Evolutionary conservation across 148 eudicot genomes (phyloP).

Genomic region (Drosera capensis): DNA sequence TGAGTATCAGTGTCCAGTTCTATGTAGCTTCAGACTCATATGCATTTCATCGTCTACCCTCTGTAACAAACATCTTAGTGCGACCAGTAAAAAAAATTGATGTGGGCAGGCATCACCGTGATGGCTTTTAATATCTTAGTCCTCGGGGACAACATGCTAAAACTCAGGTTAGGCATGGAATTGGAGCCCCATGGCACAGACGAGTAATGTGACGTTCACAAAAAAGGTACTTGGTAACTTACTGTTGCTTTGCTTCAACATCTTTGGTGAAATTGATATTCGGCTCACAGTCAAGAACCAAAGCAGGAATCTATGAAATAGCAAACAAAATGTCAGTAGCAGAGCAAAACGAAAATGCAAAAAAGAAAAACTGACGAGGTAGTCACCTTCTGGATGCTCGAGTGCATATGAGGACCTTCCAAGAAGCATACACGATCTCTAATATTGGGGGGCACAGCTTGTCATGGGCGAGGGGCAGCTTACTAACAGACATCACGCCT

Average conservation of each 20-base stretch:
- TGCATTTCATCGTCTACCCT: too few relatives aligned
- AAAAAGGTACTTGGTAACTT: constrained; percentile 22
- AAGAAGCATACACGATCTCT: constrained; percentile 68
- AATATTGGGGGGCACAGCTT: constrained; percentile 46
- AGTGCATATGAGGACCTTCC: constrained; percentile 87
- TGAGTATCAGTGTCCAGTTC: too few relatives aligned
- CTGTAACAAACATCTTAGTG: too few relatives aligned
- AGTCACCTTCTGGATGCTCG: constrained; percentile 63
- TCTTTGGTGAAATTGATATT: constrained; percentile 78
- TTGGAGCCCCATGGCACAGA: not conserved
- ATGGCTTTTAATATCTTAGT: too few relatives aligned
- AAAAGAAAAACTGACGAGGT: not conserved
- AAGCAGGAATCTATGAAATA: constrained; percentile 61
- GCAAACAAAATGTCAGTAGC: constrained; percentile 2
- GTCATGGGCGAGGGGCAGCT: constrained; percentile 36
- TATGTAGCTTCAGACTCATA: too few relatives aligned
- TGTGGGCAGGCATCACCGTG: too few relatives aligned
- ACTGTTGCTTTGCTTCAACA: constrained; percentile 80
- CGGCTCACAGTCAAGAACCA: constrained; percentile 88
- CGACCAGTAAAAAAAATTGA: too few relatives aligned
- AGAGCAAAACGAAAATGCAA: not conserved
- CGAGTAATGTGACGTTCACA: not conserved
- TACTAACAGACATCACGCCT: constrained; percentile 58
- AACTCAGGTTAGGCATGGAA: not conserved
- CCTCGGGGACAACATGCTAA: too few relatives aligned